Evolutionary conservation across 225 moss, liverwort and hornwort species (phyloP), one percentile per base, ranked within the genome.

Genomic region (Polytrichum commune): DNA sequence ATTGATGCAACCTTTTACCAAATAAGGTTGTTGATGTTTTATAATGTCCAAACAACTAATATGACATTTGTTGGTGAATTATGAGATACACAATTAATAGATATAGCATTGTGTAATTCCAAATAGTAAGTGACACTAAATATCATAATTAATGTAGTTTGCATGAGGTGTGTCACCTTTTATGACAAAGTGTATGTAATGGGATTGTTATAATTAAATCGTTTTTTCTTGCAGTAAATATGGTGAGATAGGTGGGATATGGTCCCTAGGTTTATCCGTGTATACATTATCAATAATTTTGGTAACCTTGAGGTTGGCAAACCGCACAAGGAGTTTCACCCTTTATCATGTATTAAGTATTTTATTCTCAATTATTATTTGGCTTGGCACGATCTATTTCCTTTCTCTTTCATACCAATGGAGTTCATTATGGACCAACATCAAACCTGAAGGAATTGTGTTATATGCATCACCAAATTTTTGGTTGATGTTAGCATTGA

Each of bases 401-500:
- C 78, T 84, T 8, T 88, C 93, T 16, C 69, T 80, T 29, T 77
- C 75, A 1, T 54, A 20, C 16, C 65, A 73, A 7, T 68, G 73
- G 27, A 69, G 13, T 4, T 29, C 60, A 32, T 61, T 77, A 65
- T 85, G 88, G 71, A 70, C 77, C 5, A 71, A 87, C 7, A 65
- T 92, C 1, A 75, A 69, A 70, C 76, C 72, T 20, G 68, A 91
- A 66, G 78, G 70, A 8, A 0, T 29, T 19, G 77, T 60, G 0
- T 29, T 92, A 16, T 81, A 82, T 60, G 26, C 62, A 19, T 77
- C 77, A 28, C 77, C 86, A 64, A 80, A 19, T 26, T 87, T 89
- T 29, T 98, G 91, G 97, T 68, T 98, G 5, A 83, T 91, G 1
- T 66, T 98, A 24, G 35, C 70, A 27, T 18, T 94, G 7, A 75